phyloP scores from a whole-genome alignment of 148 eudicot species.

The Rhododendron kiyosumense region DNA sequence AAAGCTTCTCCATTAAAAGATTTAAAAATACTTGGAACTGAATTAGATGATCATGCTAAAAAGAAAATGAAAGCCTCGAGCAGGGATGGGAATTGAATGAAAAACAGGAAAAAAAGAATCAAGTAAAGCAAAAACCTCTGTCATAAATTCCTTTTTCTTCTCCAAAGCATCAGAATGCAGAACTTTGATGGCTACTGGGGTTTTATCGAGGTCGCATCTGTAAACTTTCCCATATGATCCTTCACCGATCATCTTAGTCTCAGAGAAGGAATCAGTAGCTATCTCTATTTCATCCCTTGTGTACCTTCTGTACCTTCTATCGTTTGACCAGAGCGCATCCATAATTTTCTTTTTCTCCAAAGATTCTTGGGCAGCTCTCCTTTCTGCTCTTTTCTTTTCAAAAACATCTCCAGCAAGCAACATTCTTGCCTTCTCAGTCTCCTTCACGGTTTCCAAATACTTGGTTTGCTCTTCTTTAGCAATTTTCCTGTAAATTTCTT shows the following conservation, averaged over 20 bases:
- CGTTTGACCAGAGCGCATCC: constrained; percentile 42
- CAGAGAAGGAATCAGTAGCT: constrained; percentile 59
- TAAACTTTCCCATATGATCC: constrained; percentile 86
- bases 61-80: neutral
- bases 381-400: constrained; percentile 64
- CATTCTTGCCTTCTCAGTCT: constrained; percentile 49
- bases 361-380: constrained; percentile 44
- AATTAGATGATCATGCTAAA: neutral
- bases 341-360: constrained; percentile 51
- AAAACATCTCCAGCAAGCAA: constrained; percentile 49
- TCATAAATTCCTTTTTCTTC: constrained; percentile 65
- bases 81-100: neutral
- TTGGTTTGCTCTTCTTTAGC: constrained; percentile 54
- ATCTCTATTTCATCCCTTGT: constrained; percentile 44
- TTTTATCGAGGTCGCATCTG: constrained; percentile 65
- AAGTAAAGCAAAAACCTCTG: constrained; percentile 41
- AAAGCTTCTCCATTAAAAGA: neutral
- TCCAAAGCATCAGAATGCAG: constrained; percentile 56
- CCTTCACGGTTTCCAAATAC: constrained; percentile 54
- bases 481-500: constrained; percentile 53
- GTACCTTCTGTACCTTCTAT: constrained; percentile 56
- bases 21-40: neutral
- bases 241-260: constrained; percentile 59
- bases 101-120: constrained; percentile 10
- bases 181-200: constrained; percentile 75